Base-by-base conservation (phyloP, 495 filamentous ascomycete species). In the Paragyromitra xinjiangensis region DNA sequence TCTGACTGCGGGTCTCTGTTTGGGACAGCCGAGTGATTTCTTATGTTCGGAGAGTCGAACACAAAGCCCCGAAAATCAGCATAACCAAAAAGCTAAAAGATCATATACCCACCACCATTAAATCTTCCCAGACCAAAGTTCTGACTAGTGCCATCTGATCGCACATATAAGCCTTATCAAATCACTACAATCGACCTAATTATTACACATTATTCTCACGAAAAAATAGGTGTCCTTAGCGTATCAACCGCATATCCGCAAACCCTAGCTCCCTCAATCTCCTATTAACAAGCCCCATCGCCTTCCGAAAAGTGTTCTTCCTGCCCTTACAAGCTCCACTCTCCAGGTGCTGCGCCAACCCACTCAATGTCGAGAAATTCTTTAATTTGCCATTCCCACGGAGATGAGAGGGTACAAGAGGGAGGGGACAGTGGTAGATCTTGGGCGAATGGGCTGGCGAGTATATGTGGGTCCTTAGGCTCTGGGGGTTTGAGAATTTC, bases 401-500 rank as follows among this genome's bases (percentile, higher is more conserved):
- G 1, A 16, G 1, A 0, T 37, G 26, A 1, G 26, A 12, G n/a
- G 29, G n/a, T 6, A 22, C 26, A 14, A 77, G 58, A 11, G 44
- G n/a, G 14, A 64, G 34, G 0, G 76, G 76, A 24, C 76, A 78
- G 40, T 69, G 51, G 37, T 69, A 78, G 11, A 78, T 77, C 42
- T 74, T 70, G 1, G 64, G 72, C 6, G 61, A 55, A 45, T 78
- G 77, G 6, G 58, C 65, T 29, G 73, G 22, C 22, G 69, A 62
- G 5, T 9, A 59, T 12, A 77, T 14, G 45, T 79, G 77, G 3
- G 37, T 39, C 61, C 34, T 12, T 14, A 78, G 67, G 24, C 19
- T 59, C 24, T 66, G 12, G 0, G 29, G 34, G 4, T 16, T 68
- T 29, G 11, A 6, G 51, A 78, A 78, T 16, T 9, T 24, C 7